phyloP scores from a whole-genome alignment of 495 filamentous ascomycete species.

The Tuber umbilicatum region DNA sequence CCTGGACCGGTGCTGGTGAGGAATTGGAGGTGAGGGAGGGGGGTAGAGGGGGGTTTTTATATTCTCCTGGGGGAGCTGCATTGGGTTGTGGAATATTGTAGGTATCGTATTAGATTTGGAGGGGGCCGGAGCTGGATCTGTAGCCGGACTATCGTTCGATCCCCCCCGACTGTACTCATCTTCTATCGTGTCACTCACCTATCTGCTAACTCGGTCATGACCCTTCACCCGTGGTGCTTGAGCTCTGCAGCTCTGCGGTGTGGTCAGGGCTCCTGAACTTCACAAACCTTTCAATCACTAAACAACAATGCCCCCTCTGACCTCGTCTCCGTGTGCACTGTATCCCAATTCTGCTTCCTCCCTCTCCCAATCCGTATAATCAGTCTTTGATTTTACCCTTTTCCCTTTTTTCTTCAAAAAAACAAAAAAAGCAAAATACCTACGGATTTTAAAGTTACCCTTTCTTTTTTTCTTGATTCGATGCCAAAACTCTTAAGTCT shows the following conservation, averaged over 20 bases:
- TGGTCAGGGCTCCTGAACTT: background rate
- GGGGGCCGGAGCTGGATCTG: background rate
- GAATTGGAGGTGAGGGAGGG: background rate
- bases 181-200: background rate
- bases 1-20: background rate
- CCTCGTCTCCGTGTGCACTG: background rate
- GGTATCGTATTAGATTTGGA: background rate
- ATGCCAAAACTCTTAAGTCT: background rate
- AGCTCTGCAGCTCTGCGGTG: background rate
- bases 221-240: background rate
- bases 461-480: background rate
- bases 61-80: background rate
- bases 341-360: background rate
- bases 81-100: background rate
- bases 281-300: background rate
- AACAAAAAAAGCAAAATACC: no score
- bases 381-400: background rate
- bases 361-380: background rate
- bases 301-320: background rate
- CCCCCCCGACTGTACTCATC: background rate
- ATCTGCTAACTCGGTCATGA: background rate
- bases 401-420: background rate
- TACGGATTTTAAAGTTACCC: background rate
- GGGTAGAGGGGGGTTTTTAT: conserved; percentile 1
- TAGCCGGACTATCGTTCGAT: background rate